Conservation (phyloP, 495 filamentous ascomycete genomes). For the Penicillium salamii region DNA sequence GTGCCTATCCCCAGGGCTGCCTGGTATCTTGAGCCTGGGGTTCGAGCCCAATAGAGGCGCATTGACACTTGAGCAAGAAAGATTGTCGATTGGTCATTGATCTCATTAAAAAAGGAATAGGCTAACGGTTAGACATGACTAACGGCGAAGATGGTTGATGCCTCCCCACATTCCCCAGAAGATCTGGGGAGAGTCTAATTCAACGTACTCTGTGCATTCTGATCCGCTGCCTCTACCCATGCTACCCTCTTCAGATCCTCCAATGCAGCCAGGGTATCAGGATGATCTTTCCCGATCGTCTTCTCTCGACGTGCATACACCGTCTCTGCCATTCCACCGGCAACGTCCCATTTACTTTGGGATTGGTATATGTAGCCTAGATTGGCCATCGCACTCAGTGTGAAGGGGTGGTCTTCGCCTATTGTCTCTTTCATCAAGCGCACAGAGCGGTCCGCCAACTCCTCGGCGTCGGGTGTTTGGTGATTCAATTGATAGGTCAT, state of each 20-base stretch:
- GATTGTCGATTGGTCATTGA: not conserved
- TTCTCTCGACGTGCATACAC: conserved; percentile 15
- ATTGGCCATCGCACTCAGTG: conserved; percentile 15
- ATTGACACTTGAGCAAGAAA: too few species aligned
- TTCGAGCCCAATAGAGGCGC: too few species aligned
- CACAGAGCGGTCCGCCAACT: conserved; percentile 17
- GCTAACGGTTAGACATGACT: too few species aligned
- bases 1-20: too few species aligned
- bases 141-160: not conserved
- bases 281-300: conserved; percentile 26
- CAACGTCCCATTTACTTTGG: conserved; percentile 22
- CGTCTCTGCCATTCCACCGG: conserved; percentile 18
- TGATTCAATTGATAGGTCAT: conserved; percentile 18
- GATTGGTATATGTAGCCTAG: conserved; percentile 22
- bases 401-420: conserved; percentile 34
- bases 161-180: not conserved
- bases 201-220: conserved; percentile 6
- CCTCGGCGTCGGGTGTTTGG: conserved; percentile 24
- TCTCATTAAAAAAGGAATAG: not conserved
- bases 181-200: conserved; percentile 4
- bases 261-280: conserved; percentile 21
- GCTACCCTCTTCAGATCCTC: conserved; percentile 14
- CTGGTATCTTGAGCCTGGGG: too few species aligned
- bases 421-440: conserved; percentile 18
- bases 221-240: conserved; percentile 16